Conservation (phyloP, 768 basidiomycete genomes). For the Crepidotus variabilis region DNA sequence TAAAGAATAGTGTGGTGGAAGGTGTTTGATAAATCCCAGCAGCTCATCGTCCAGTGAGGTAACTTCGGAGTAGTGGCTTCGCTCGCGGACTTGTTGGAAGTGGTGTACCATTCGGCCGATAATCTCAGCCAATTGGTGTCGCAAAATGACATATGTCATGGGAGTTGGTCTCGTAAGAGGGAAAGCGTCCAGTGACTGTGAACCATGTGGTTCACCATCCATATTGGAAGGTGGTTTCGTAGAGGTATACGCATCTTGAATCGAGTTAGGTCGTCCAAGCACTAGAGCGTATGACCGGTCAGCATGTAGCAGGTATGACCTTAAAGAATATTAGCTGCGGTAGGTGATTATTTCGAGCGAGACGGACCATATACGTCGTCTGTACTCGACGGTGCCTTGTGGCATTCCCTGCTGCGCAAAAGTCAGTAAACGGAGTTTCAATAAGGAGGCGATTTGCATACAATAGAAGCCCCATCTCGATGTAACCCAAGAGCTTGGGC, state of each 20-base stretch:
- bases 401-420: slow-evolving; percentile 55
- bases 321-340: slow-evolving; percentile 3
- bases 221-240: slow-evolving; percentile 73
- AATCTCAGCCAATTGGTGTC: slow-evolving; percentile 77
- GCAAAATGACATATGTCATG: slow-evolving; percentile 85
- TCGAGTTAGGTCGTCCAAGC: slow-evolving; percentile 85
- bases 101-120: slow-evolving; percentile 92
- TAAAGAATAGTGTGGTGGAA: slow-evolving; percentile 78
- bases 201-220: slow-evolving; percentile 51
- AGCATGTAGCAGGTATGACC: slow-evolving; percentile 91
- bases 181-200: slow-evolving; percentile 44
- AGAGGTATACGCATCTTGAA: slow-evolving; percentile 87
- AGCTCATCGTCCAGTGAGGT: slow-evolving; percentile 80
- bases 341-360: background rate
- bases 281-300: slow-evolving; percentile 90
- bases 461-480: slow-evolving; percentile 81
- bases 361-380: slow-evolving; percentile 80
- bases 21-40: slow-evolving; percentile 63
- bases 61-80: slow-evolving; percentile 82
- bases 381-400: slow-evolving; percentile 77
- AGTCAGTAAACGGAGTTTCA: slow-evolving; percentile 3
- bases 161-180: slow-evolving; percentile 70
- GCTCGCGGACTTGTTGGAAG: slow-evolving; percentile 81
- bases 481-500: slow-evolving; percentile 93
- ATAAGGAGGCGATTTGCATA: slow-evolving; percentile 29